Evolutionary conservation across 768 basidiomycete species (phyloP).

Genomic region (Tephrocybe sp.): DNA sequence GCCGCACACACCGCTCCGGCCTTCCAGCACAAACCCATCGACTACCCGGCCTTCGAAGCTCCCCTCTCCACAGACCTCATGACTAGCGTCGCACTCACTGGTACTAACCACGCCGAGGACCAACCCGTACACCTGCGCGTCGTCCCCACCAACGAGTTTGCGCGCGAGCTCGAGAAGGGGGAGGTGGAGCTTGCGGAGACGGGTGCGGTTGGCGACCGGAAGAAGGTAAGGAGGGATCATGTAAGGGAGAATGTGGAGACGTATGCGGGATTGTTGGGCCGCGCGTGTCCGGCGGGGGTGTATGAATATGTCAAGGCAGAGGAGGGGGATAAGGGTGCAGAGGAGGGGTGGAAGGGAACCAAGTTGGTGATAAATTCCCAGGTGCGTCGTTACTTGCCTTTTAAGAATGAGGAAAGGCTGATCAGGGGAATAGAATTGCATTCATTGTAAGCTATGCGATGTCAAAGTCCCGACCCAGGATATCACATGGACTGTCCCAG

Average conservation of each 20-base stretch:
- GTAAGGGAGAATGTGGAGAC: conserved; percentile 73
- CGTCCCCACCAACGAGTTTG: conserved; percentile 33
- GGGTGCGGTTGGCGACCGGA: conserved; percentile 38
- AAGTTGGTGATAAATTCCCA: conserved; percentile 97
- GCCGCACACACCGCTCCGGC: conserved; percentile 73
- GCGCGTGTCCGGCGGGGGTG: conserved; percentile 92
- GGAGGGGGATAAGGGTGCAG: conserved; percentile 25
- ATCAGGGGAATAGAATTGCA: conserved; percentile 64
- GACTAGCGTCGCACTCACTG: conserved; percentile 86
- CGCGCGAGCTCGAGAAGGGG: conserved; percentile 22
- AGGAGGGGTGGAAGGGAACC: conserved; percentile 74
- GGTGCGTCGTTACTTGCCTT: conserved; percentile 40
- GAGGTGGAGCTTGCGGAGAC: conserved; percentile 20
- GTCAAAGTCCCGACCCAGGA: conserved; percentile 97
- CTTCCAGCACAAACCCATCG: conserved; percentile 66
- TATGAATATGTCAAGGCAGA: conserved; percentile 93
- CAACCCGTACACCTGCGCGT: conserved; percentile 89
- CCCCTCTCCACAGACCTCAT: conserved; percentile 92
- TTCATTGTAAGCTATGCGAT: conserved; percentile 94
- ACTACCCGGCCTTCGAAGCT: conserved; percentile 85
- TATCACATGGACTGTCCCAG: conserved; percentile 96
- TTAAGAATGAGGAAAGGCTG: not conserved
- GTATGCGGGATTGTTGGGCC: conserved; percentile 86
- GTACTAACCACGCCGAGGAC: conserved; percentile 97
- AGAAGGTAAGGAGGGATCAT: conserved; percentile 55